phyloP scores from a whole-genome alignment of 768 basidiomycete genomes.

The Amanita subjunquillea region DNA sequence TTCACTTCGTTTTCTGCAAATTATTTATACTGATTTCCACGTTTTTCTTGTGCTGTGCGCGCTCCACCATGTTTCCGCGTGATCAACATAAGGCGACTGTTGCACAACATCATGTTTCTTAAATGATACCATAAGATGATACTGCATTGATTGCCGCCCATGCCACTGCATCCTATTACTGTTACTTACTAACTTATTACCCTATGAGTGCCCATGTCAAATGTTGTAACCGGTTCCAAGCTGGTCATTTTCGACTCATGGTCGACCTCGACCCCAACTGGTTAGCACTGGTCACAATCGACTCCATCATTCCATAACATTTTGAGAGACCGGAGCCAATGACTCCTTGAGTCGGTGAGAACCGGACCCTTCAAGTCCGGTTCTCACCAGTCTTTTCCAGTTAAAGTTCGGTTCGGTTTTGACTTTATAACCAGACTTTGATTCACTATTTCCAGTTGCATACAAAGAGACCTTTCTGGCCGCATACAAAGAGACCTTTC shows the following conservation, averaged over 20 bases:
- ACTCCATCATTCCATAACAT: neutral
- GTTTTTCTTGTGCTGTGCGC: neutral
- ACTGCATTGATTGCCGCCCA: neutral
- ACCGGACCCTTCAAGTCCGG: neutral
- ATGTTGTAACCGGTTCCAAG: too few species aligned
- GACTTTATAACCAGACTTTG: neutral
- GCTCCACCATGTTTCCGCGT: neutral
- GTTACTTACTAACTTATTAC: too few species aligned
- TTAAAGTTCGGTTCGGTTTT: neutral
- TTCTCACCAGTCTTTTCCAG: neutral
- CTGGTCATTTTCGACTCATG: neutral
- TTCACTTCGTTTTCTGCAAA: neutral
- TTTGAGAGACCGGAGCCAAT: neutral
- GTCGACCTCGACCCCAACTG: neutral
- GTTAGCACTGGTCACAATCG: neutral
- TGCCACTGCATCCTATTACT: too few species aligned
- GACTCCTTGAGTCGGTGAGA: neutral
- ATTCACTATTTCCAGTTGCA: too few species aligned
- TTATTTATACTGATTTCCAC: neutral
- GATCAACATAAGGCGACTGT: too few species aligned
- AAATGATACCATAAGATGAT: too few species aligned
- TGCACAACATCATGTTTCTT: too few species aligned
- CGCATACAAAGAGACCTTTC: too few species aligned
- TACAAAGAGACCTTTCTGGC: too few species aligned
- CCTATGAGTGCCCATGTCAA: too few species aligned